Percentiles rank a stretch among this genome's conserved stretches.
Conservation (phyloP, 805 yeast species). For the Monosporozyma yasuniensis region DNA sequence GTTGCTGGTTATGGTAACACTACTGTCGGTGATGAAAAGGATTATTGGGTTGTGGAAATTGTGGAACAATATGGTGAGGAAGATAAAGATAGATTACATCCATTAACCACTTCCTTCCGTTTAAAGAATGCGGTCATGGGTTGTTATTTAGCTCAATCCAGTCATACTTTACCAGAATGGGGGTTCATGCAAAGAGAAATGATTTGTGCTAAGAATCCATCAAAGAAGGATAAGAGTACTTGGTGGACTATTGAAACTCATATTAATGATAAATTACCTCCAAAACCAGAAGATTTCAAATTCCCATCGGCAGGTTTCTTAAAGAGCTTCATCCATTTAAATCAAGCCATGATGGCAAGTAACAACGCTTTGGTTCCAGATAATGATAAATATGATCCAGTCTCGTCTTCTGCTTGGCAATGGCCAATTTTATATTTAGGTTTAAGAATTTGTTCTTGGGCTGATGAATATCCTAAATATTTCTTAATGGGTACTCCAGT, state of each 20-base stretch:
- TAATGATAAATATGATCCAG: constrained; percentile 58
- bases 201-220: constrained; percentile 54
- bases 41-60: constrained; percentile 85
- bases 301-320: constrained; percentile 70
- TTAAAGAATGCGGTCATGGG: constrained; percentile 53
- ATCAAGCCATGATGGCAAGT: constrained; percentile 90
- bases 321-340: constrained; percentile 66
- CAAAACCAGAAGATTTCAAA: constrained; percentile 31
- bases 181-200: constrained; percentile 81
- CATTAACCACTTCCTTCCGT: constrained; percentile 68
- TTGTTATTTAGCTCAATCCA: constrained; percentile 73
- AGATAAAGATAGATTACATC: constrained; percentile 47
- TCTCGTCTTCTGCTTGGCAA: constrained; percentile 77
- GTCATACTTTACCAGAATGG: constrained; percentile 65
- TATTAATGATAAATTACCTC: constrained; percentile 52
- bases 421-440: constrained; percentile 78
- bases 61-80: constrained; percentile 54
- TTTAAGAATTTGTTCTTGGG: constrained; percentile 73
- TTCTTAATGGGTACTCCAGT: constrained; percentile 71
- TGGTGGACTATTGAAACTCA: constrained; percentile 85
- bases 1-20: constrained; percentile 80
- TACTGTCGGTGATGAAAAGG: constrained; percentile 66
- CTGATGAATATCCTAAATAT: constrained; percentile 52
- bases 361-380: constrained; percentile 78
- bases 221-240: constrained; percentile 68